Percentiles rank a stretch among this genome's conserved stretches.
phyloP scores from a whole-genome alignment of 2,329 filamentous ascomycete species.

The Apiospora pterosperma region DNA sequence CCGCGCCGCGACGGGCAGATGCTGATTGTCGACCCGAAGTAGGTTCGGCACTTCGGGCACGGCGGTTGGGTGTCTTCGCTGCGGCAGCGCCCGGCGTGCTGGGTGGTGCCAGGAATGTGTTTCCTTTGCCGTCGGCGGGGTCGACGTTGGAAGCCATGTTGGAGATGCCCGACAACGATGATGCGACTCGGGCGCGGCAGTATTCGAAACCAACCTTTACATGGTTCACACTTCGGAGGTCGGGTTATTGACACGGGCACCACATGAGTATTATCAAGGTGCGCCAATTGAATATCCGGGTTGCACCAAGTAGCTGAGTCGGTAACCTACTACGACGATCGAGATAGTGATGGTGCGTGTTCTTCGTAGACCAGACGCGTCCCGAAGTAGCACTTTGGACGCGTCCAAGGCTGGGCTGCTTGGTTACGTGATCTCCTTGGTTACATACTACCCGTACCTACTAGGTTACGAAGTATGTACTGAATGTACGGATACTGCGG shows the following conservation, averaged over 20 bases:
- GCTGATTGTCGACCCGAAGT: constrained; percentile 41
- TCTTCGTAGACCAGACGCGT: neutral
- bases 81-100: constrained; percentile 20
- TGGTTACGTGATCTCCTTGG: no score
- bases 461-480: no score
- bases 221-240: neutral
- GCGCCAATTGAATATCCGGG: neutral
- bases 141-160: constrained; percentile 9
- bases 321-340: neutral
- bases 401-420: neutral
- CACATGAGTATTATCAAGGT: neutral
- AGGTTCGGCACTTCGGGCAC: constrained; percentile 33
- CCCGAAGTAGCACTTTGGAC: neutral
- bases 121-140: constrained; percentile 8
- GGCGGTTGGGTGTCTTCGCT: constrained; percentile 27
- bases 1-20: constrained; percentile 40
- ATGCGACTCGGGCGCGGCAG: neutral
- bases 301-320: neutral
- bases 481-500: no score
- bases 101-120: constrained; percentile 19
- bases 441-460: no score
- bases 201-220: neutral
- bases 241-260: neutral
- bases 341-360: neutral
- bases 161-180: neutral